Conservation (phyloP, 2,329 filamentous ascomycete genomes). For the Aureobasidium mangrovei region DNA sequence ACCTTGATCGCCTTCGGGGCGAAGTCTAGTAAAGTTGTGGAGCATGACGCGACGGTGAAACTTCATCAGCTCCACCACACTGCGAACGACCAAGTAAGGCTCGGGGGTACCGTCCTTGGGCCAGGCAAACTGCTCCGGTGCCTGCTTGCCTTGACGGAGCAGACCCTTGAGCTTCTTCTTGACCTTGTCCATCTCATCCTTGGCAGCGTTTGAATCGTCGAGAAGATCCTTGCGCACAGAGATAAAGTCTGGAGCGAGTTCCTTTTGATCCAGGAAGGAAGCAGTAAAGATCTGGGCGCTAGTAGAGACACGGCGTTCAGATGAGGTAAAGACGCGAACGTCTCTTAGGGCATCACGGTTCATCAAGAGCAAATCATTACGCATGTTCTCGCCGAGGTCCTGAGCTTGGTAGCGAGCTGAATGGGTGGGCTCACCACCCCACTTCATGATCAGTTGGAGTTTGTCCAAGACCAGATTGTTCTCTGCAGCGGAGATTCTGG, state of each 20-base stretch:
- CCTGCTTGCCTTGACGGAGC: constrained; percentile 82
- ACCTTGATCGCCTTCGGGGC: constrained; percentile 54
- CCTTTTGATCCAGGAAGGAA: constrained; percentile 79
- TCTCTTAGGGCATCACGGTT: constrained; percentile 88
- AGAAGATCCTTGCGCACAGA: constrained; percentile 87
- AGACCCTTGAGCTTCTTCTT: constrained; percentile 98
- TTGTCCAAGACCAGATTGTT: constrained; percentile 92
- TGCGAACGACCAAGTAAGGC: constrained; percentile 82
- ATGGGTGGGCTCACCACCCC: constrained; percentile 96
- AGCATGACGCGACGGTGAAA: constrained; percentile 95
- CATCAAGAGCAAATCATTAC: constrained; percentile 85
- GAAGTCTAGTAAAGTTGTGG: constrained; percentile 75
- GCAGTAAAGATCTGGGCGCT: constrained; percentile 94
- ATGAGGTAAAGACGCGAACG: constrained; percentile 91
- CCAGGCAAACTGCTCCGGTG: constrained; percentile 96
- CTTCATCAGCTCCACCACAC: constrained; percentile 93
- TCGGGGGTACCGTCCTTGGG: constrained; percentile 85
- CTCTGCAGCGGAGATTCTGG: constrained; percentile 85
- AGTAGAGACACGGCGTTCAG: constrained; percentile 85
- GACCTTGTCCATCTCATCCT: constrained; percentile 98
- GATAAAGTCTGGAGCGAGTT: constrained; percentile 78
- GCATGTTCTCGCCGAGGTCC: constrained; percentile 90
- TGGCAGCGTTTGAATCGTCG: constrained; percentile 95
- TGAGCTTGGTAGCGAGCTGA: constrained; percentile 93
- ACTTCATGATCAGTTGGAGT: constrained; percentile 94